Base-by-base conservation (phyloP, 192 early-diverging fungal species). In the Coemansia asiatica region DNA sequence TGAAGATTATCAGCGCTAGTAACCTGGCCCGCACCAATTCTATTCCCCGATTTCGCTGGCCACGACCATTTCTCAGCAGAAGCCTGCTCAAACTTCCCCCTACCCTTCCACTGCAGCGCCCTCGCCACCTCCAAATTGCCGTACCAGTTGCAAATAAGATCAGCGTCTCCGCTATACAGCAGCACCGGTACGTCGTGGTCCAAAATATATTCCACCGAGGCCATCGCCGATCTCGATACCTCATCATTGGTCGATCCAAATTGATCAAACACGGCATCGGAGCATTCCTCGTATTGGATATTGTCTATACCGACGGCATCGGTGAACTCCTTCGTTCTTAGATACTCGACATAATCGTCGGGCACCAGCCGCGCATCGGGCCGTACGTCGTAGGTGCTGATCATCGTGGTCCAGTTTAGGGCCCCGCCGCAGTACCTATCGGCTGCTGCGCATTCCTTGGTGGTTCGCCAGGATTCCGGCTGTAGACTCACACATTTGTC, bases 161-260 rank as follows among this genome's bases (percentile, higher is more conserved):
- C 92, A 5, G 87, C 87, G 68, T 94, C 92, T 49, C 91, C 92
- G 60, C 84, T 87, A 67, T 92, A 94, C 58, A 92, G 71, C 12
- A 94, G 62, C 36, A 91, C 79, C 1, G 79, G 81, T 22, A 91
- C 57, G 9, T 80, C 76, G 16, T 70, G 63, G 15, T 83, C 86
- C 28, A 92, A 74, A 12, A 94, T 59, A 28, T 68, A 68, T 61
- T 70, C 63, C 63, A 85, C 58, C 77, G 85, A 50, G 5, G 74
- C 57, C 27, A 69, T 47, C 0, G 75, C 44, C 57, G 84, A 75
- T 4, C 69, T 64, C 44, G 85, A 86, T 67, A 80, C 72, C 40
- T 81, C 86, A 27, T 85, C 88, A 1, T 68, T 61, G 13, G 73
- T 64, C 1, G 60, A 49, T 26, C 84, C 75, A 38, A 76, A 69